A percentile compares a stretch with the other conserved stretches of the same genome.
These are phyloP conservation scores for Globisporangium irregulare DNA, from an alignment of 352 stramenopile genomes.

Conservation along the genomic window DNA sequence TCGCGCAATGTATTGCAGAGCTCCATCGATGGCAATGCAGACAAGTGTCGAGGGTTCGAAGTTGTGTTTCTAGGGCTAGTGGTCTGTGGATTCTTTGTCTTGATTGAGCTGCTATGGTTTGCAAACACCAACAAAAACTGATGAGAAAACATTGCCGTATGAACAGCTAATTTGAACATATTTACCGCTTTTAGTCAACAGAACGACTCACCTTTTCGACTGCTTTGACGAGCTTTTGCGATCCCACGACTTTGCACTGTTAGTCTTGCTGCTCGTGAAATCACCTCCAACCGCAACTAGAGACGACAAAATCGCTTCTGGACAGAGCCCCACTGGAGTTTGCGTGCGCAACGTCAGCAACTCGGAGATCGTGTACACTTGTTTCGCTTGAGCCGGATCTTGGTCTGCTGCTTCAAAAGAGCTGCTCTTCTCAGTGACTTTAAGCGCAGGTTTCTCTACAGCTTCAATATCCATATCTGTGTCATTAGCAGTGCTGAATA, in stretches of 20 bases:
- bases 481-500: neutral
- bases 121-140: neutral
- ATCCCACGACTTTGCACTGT: neutral
- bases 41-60: neutral
- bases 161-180: neutral
- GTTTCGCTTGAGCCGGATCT: neutral
- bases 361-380: constrained; percentile 16
- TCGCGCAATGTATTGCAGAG: neutral
- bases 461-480: neutral
- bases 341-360: constrained; percentile 8
- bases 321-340: neutral
- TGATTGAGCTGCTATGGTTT: neutral
- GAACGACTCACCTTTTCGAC: constrained; percentile 2
- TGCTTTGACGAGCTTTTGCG: constrained; percentile 3
- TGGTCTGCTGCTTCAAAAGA: neutral
- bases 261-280: neutral
- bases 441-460: neutral
- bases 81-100: neutral
- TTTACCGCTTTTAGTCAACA: neutral
- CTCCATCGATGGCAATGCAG: neutral
- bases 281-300: neutral
- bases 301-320: constrained; percentile 9
- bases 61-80: neutral
- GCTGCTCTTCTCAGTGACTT: neutral
- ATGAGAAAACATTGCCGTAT: neutral